Evolutionary conservation across 2,329 filamentous ascomycete genomes (phyloP).

Genomic region (Fusarium transvaalense): DNA sequence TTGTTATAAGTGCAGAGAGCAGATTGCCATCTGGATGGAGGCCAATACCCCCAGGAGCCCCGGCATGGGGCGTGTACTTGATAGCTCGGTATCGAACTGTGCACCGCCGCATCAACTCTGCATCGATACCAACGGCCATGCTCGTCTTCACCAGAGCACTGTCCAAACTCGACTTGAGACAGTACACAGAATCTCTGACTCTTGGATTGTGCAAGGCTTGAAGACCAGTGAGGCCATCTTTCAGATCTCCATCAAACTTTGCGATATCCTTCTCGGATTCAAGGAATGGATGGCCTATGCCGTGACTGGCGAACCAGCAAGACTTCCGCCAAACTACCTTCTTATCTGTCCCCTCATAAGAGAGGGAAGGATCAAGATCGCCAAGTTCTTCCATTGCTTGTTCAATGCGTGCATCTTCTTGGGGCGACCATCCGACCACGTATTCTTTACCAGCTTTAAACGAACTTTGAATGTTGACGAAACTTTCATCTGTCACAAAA

Average conservation of each 20-base stretch:
- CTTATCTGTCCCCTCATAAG: slow-evolving; percentile 27
- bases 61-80: slow-evolving; percentile 15
- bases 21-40: slow-evolving; percentile 18
- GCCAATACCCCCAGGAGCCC: slow-evolving; percentile 4
- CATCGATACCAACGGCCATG: slow-evolving; percentile 12
- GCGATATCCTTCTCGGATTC: slow-evolving; percentile 14
- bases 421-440: slow-evolving; percentile 5
- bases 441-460: slow-evolving; percentile 23
- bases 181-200: not conserved
- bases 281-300: slow-evolving; percentile 13
- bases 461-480: not conserved
- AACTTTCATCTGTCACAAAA: accelerated
- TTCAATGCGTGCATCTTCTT: slow-evolving; percentile 9
- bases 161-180: slow-evolving; percentile 8
- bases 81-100: slow-evolving; percentile 15
- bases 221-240: slow-evolving; percentile 16
- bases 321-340: slow-evolving; percentile 28
- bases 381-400: slow-evolving; percentile 25
- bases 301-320: slow-evolving; percentile 26
- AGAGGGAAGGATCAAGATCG: slow-evolving; percentile 17
- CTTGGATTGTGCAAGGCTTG: not conserved
- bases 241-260: slow-evolving; percentile 21
- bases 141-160: not conserved
- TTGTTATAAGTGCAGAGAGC: slow-evolving; percentile 9
- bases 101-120: not conserved